Evolutionary conservation across 2,329 filamentous ascomycete species (phyloP), one percentile per base, ranked within the genome.

Genomic region (Tolypocladium tundrense): DNA sequence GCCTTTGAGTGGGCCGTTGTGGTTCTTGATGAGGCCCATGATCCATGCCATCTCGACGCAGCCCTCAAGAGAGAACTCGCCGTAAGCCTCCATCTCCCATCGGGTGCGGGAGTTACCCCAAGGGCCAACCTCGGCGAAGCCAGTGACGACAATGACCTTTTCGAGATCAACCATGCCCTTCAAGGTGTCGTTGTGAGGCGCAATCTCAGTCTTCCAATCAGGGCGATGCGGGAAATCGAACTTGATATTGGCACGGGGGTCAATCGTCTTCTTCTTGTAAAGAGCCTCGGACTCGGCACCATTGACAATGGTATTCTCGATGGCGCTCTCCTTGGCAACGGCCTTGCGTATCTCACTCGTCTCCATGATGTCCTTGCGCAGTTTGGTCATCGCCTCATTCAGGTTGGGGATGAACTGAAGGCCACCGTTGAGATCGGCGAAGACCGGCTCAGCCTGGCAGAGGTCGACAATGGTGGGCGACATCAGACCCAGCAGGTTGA

Each of bases 11-110:
- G 88, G 87, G 21, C 94, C 94, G 66, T 97, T 97, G 79, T 96
- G 90, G 74, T 99, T 96, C 82, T 93, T 97, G 79, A 99, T 97
- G 60, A 97, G 85, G 69, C 94, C 94, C 93, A 97, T 99, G 74
- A 99, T 91, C 94, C 94, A 99, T 39, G 94, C 92, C 94, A 99
- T 99, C 76, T 99, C 94, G 60, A 99, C 88, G 68, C 94, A 97
- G 37, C 94, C 94, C 74, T 99, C 95, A 16, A 99, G 84, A 10
- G 94, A 97, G 78, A 99, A 99, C 69, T 96, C 84, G 70, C 94
- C 94, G 65, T 92, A 87, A 1, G 94, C 92, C 74, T 99, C 94
- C 93, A 99, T 99, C 79, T 99, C 94, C 94, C 94, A 99, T 61
- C 94, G 87, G 52, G 94, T 99, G 68, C 94, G 87, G 3, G 94